Base-by-base conservation (phyloP, 2,329 filamentous ascomycete species). In the Myriangium duriaei region DNA sequence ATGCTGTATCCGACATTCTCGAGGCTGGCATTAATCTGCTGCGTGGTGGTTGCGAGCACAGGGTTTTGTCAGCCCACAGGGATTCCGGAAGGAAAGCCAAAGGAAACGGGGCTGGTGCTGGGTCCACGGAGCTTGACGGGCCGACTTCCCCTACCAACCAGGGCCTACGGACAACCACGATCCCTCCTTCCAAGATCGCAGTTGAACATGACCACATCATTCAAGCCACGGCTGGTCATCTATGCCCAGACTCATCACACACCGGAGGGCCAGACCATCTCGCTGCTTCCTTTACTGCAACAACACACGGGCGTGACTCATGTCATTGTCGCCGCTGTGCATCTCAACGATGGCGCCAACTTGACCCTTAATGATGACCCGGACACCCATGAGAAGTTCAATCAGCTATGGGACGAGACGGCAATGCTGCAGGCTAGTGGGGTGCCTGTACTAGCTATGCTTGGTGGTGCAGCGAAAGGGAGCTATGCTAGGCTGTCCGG, bases 291-390 rank as follows among this genome's bases (percentile, higher is more conserved):
- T 0, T 62, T 81, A 30, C 54, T 77, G 38, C 65, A 65, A 29
- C 65, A 74, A 43, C 64, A 69, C 45, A 76, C 74, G 4, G 71
- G 72, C 6, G 60, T 76, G 34, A 93, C 87, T 0, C 87, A 95
- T 60, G 68, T 94, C 42, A 87, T 93, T 49, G 62, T 95, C 34
- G 84, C 83, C 4, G 86, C 87, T 10, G 75, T 95, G 42, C 87
- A 95, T 59, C 64, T 95, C 49, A 87, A 91, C 56, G 65, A 64
- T 24, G 67, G 71, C 4, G 67, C 66, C 6, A 67, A 74, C 42
- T 71, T 88, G 49, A 83, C 78, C 0, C 71, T 94, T 46, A 95
- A 95, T 57, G 79, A 95, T 59, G 73, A 85, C 53, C 67, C 68
- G 0, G 83, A 83, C 0, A 62, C 71, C n/a, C 62, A 82, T 48